Conservation (phyloP, 495 filamentous ascomycete species). For the Neurospora tetrasperma region DNA sequence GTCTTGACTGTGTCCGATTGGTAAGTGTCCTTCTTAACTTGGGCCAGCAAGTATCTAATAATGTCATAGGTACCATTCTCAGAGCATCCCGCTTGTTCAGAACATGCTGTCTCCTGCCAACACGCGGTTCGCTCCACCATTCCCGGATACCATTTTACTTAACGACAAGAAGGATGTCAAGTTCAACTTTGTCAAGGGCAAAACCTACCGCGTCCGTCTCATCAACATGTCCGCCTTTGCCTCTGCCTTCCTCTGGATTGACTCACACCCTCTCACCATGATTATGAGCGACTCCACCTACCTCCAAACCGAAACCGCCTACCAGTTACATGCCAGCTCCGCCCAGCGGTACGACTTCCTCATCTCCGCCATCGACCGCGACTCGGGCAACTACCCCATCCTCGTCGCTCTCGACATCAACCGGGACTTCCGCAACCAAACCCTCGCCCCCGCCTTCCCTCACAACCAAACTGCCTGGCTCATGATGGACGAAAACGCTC, state of each 20-base stretch:
- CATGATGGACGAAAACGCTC: slow-evolving; percentile 39
- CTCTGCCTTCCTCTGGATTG: slow-evolving; percentile 51
- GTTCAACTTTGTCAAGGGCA: slow-evolving; percentile 53
- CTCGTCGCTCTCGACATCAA: slow-evolving; percentile 38
- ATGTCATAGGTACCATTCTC: slow-evolving; percentile 49
- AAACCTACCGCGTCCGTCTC: slow-evolving; percentile 68
- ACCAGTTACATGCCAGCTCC: slow-evolving; percentile 38
- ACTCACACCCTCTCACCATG: slow-evolving; percentile 51
- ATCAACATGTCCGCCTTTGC: slow-evolving; percentile 62
- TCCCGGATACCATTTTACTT: slow-evolving; percentile 52
- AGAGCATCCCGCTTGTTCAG: slow-evolving; percentile 45
- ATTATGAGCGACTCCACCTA: slow-evolving; percentile 41
- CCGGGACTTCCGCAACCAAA: slow-evolving; percentile 29
- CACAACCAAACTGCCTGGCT: slow-evolving; percentile 48
- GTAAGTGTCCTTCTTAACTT: slow-evolving; percentile 33
- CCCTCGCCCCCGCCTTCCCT: slow-evolving; percentile 18
- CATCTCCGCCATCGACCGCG: slow-evolving; percentile 20
- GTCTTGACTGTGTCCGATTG: slow-evolving; percentile 50
- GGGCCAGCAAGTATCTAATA: slow-evolving; percentile 15
- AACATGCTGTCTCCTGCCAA: slow-evolving; percentile 43
- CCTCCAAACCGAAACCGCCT: slow-evolving; percentile 21
- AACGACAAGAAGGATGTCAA: slow-evolving; percentile 52
- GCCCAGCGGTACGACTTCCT: slow-evolving; percentile 61
- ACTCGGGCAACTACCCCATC: slow-evolving; percentile 48
- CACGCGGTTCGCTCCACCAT: slow-evolving; percentile 44